Evolutionary conservation across 169 alveolate genomes (phyloP).

Genomic region (Eimeria zaria): DNA sequence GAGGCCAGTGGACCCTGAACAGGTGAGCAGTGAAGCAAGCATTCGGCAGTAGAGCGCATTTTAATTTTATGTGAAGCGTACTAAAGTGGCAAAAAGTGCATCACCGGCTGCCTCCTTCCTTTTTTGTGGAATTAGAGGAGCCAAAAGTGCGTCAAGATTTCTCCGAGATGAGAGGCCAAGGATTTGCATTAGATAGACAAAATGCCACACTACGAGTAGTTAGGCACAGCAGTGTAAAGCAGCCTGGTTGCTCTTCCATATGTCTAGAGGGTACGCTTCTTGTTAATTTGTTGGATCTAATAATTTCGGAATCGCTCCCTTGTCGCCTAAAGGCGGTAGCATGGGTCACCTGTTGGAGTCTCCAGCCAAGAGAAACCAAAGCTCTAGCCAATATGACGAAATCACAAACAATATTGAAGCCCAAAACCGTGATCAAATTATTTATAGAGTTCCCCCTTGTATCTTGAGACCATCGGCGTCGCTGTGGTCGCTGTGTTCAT

Average conservation of each 20-base stretch:
- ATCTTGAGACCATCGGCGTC: not conserved
- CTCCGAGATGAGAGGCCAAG: not conserved
- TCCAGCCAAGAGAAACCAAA: not conserved
- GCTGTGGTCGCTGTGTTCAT: not conserved
- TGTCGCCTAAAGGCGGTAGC: not conserved
- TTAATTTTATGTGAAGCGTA: not conserved
- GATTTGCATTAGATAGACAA: not conserved
- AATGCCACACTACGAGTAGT: not conserved
- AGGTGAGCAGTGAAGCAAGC: not conserved
- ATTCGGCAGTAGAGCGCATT: not conserved
- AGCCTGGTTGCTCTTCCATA: not conserved
- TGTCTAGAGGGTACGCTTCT: not conserved
- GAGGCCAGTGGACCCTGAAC: slow-evolving; percentile 21
- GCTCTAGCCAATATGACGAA: not conserved
- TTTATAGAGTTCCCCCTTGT: not conserved
- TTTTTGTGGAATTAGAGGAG: not conserved
- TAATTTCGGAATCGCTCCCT: not conserved
- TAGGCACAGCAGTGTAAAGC: not conserved
- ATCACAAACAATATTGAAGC: no score
- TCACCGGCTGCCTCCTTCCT: not conserved
- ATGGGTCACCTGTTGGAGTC: slow-evolving; percentile 37
- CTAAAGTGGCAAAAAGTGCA: no score
- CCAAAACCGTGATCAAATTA: not conserved
- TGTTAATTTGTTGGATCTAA: not conserved
- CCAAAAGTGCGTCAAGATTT: not conserved